Evolutionary conservation across 1,284 basidiomycete species (phyloP), one percentile per base, ranked within the genome.

Genomic region (Tilletia setariae): DNA sequence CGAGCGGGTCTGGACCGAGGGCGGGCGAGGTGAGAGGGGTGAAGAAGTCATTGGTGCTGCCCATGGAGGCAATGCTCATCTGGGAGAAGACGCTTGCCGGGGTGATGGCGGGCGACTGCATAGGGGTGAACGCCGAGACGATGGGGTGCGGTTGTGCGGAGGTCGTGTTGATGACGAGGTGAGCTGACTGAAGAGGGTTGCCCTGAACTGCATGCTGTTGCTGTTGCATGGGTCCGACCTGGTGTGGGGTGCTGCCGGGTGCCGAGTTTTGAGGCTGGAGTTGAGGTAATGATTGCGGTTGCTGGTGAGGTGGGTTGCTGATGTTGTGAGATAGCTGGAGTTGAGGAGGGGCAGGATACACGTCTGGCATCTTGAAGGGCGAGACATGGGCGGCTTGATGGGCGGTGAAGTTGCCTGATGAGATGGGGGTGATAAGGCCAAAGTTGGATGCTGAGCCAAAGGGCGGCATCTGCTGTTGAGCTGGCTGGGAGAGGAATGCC

Each of bases 11-110:
- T 0, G 87, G 86, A 47, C 84, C 84, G 4, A 88, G 82, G 0
- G 87, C 87, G 0, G 87, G 87, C 6, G 86, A 87, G 1, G 86
- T 86, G 47, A 88, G 78, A 0, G 87, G 87, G 2, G 87, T 86
- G 76, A 88, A 87, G 76, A 86, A 85, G 43, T 86, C 85, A 66
- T 79, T 67, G 2, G 79, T 83, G 28, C 83, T 79, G 61, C 81
- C 77, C 64, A 83, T 80, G 15, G 47, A 47, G 40, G 79, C 72
- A 25, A 75, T 73, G 68, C 78, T 80, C 42, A 75, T 72, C 40
- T 78, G 83, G 35, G 83, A 79, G 35, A 82, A 82, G 32, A 80
- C 80, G 64, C 79, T 81, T 19, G 80, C 80, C 0, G 80, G 80
- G 2, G 80, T 82, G 46, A 79, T 72, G 1, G 77, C 75, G 8